A percentile compares a stretch with the other conserved stretches of the same genome.
Evolutionary conservation across 495 filamentous ascomycete genomes (phyloP).

Genomic region (Niebla homalea): DNA sequence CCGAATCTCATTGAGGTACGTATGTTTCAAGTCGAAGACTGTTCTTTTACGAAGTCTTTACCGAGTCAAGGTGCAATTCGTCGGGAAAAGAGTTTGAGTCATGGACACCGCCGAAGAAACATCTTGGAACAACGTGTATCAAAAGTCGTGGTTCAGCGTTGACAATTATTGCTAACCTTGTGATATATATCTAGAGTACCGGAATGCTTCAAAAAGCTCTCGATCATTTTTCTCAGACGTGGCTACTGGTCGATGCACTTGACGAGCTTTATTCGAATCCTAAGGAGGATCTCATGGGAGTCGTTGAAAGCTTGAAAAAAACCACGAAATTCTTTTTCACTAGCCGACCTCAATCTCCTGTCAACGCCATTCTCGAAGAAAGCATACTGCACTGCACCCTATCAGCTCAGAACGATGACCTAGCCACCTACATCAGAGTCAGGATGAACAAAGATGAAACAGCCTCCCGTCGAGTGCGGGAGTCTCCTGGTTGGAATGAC

Average conservation of each 20-base stretch:
- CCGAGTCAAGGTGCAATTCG: no score
- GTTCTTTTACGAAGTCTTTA: no score
- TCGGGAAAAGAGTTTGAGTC: no score
- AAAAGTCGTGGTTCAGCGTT: no score
- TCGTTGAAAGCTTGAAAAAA: background rate
- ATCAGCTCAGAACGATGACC: background rate
- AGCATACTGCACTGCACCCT: background rate
- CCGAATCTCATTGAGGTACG: background rate
- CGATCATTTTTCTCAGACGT: background rate
- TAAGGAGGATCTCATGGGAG: background rate
- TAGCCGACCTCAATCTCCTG: background rate
- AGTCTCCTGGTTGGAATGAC: background rate
- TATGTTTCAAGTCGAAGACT: no score
- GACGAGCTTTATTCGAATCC: background rate
- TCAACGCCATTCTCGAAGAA: background rate
- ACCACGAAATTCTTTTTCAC: background rate
- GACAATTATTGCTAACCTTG: no score
- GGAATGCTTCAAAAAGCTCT: background rate
- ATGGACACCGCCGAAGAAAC: no score
- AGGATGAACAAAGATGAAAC: background rate
- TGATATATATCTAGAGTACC: no score
- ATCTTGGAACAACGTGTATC: no score
- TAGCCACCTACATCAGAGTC: background rate
- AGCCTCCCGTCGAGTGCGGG: background rate
- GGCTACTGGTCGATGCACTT: slow-evolving; percentile 2